Conservation (phyloP, 2,329 filamentous ascomycete species). For the Colletotrichum siamense region DNA sequence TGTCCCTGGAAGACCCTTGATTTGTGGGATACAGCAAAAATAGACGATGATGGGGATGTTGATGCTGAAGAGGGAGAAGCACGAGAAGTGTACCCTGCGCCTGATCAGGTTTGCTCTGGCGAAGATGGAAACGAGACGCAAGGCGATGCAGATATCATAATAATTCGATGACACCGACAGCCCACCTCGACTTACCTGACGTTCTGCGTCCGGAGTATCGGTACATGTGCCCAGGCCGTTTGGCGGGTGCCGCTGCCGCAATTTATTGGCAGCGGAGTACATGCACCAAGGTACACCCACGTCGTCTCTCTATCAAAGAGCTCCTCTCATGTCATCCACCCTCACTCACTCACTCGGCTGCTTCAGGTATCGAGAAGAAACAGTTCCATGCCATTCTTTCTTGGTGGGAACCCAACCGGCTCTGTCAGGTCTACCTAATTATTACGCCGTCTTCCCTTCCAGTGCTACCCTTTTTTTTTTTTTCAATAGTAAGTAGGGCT, state of each 20-base stretch:
- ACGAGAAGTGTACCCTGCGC: background rate
- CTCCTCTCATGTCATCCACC: background rate
- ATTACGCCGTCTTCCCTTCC: background rate
- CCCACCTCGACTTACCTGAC: background rate
- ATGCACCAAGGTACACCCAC: background rate
- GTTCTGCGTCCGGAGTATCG: background rate
- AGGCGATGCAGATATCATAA: background rate
- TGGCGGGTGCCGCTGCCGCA: background rate
- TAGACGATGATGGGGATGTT: background rate
- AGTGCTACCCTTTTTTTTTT: background rate
- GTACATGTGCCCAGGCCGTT: background rate
- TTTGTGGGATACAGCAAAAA: background rate
- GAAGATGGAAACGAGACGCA: background rate
- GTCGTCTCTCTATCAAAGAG: background rate
- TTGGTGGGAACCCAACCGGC: background rate
- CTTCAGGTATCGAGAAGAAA: background rate
- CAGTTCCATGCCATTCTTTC: background rate
- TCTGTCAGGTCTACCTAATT: background rate
- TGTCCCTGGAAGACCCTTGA: background rate
- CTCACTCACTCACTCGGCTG: background rate
- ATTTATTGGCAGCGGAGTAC: background rate
- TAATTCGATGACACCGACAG: background rate
- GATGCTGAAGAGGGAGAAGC: background rate
- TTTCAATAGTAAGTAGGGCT: background rate
- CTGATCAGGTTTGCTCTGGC: background rate